These are phyloP conservation scores for Rhizopus arrhizus DNA, from an alignment of 371 early-diverging fungal species.

Conservation along the genomic window DNA sequence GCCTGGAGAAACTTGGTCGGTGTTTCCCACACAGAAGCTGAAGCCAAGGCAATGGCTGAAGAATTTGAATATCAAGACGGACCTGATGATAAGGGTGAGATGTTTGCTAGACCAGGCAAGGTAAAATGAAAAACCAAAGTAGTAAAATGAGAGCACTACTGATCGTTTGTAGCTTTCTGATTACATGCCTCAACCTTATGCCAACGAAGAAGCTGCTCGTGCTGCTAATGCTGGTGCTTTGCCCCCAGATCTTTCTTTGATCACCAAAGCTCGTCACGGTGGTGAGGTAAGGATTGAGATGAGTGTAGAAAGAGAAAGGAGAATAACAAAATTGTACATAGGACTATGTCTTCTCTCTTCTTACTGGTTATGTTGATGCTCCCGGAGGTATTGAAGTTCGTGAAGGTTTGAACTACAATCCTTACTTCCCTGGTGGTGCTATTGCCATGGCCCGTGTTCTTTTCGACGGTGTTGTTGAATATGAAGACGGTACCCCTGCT, in stretches of 20 bases:
- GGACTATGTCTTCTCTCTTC: slow-evolving; percentile 94
- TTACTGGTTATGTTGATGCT: slow-evolving; percentile 94
- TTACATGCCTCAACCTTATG: slow-evolving; percentile 90
- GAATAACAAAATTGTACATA: slow-evolving; percentile 25
- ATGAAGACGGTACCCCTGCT: slow-evolving; percentile 97
- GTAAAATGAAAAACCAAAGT: slow-evolving; percentile 34
- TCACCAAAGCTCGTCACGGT: slow-evolving; percentile 94
- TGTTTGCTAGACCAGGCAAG: slow-evolving; percentile 96
- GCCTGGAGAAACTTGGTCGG: slow-evolving; percentile 94
- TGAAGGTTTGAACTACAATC: slow-evolving; percentile 97
- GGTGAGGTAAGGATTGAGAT: slow-evolving; percentile 65
- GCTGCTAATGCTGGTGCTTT: slow-evolving; percentile 95
- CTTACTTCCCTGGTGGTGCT: slow-evolving; percentile 98
- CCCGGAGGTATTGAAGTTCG: slow-evolving; percentile 95
- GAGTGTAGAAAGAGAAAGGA: not conserved
- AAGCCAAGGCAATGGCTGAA: slow-evolving; percentile 93
- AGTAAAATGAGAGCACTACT: not conserved
- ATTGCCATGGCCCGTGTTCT: slow-evolving; percentile 96
- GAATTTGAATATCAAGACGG: slow-evolving; percentile 93
- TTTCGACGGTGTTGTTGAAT: slow-evolving; percentile 94
- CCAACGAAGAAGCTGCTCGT: slow-evolving; percentile 97
- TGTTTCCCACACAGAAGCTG: slow-evolving; percentile 89
- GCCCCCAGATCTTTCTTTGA: slow-evolving; percentile 96
- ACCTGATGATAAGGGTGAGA: slow-evolving; percentile 91
- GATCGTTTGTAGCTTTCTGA: slow-evolving; percentile 75